These are phyloP conservation scores for Phoenix roebelenii DNA, from an alignment of 176 grass and related monocot species.

Conservation along the genomic window DNA sequence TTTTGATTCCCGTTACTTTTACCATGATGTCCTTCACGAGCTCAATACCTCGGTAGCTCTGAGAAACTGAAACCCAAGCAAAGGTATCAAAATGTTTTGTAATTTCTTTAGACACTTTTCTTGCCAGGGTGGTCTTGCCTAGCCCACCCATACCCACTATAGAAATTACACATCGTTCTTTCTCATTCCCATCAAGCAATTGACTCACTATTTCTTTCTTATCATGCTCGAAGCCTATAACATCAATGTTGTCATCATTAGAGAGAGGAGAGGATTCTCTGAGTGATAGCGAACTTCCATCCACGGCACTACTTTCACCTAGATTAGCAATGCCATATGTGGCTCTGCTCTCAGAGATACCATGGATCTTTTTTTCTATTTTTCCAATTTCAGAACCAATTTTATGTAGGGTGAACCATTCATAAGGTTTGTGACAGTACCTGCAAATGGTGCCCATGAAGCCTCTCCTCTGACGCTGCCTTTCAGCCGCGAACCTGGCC, in stretches of 20 bases:
- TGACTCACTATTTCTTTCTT: conserved; percentile 7
- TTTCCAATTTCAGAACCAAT: conserved; percentile 1
- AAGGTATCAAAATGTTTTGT: neutral
- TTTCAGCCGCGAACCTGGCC: neutral
- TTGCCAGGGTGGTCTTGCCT: neutral
- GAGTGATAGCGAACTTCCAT: neutral
- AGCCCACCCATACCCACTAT: conserved; percentile 15
- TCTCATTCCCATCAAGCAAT: neutral
- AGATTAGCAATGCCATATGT: conserved; percentile 14
- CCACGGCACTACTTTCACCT: conserved; percentile 2
- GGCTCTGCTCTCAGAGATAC: conserved; percentile 4
- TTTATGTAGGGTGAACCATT: neutral
- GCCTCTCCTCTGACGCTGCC: no score
- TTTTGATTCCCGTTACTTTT: neutral
- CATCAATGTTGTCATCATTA: neutral
- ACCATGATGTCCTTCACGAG: conserved; percentile 2
- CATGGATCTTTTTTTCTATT: conserved; percentile 10
- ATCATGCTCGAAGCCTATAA: conserved; percentile 11
- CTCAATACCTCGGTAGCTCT: conserved; percentile 4
- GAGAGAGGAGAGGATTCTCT: neutral
- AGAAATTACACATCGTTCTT: conserved; percentile 7
- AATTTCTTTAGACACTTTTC: conserved; percentile 6
- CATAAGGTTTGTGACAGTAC: neutral
- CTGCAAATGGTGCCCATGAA: no score
- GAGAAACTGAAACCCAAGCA: conserved; percentile 12